phyloP scores from a whole-genome alignment of 768 basidiomycete genomes.

The Psilocybe azurescens region DNA sequence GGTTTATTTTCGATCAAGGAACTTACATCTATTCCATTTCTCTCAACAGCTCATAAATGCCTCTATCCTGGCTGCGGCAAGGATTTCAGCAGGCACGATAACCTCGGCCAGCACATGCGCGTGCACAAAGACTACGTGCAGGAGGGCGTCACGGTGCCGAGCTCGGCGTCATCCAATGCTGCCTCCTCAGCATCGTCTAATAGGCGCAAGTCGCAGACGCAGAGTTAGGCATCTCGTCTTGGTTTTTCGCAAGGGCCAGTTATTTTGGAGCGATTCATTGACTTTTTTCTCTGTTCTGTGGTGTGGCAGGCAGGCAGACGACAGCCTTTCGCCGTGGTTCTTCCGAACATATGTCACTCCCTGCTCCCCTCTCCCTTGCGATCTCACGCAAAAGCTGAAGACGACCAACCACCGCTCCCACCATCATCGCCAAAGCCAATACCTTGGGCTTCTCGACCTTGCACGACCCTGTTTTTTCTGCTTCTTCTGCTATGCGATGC shows the following conservation, averaged over 20 bases:
- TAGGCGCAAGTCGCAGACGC: slow-evolving; percentile 15
- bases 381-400: neutral
- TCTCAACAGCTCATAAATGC: slow-evolving; percentile 73
- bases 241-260: neutral
- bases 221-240: neutral
- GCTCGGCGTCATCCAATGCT: slow-evolving; percentile 3
- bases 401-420: neutral
- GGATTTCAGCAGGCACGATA: slow-evolving; percentile 87
- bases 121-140: slow-evolving; percentile 67
- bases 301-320: neutral
- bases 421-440: neutral
- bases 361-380: neutral
- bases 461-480: no score
- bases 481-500: no score
- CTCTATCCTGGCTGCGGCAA: slow-evolving; percentile 81
- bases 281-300: neutral
- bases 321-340: neutral
- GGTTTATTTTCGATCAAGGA: neutral
- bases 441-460: neutral
- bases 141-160: slow-evolving; percentile 18
- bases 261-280: neutral
- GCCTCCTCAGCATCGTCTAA: slow-evolving; percentile 15
- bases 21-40: slow-evolving; percentile 14
- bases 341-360: neutral
- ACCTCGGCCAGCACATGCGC: slow-evolving; percentile 87